Conservation (phyloP, 2,329 filamentous ascomycete species). For the Pezicula rhizophila region DNA sequence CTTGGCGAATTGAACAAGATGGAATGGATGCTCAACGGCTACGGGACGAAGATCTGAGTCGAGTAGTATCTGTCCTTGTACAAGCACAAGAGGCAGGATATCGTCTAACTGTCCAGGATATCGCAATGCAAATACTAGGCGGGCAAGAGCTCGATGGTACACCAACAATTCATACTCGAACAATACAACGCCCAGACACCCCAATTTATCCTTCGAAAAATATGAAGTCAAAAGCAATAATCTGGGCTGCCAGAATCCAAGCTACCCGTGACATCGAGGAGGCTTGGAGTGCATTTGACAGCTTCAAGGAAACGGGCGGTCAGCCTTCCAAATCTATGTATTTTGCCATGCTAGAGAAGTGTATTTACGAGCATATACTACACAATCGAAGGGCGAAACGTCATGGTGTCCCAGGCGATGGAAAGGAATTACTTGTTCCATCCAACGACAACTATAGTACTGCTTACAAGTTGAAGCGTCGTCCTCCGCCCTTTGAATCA, state of each 20-base stretch:
- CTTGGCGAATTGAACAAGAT: conserved; percentile 50
- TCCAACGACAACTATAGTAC: conserved; percentile 53
- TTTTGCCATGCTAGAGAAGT: conserved; percentile 54
- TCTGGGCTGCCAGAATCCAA: conserved; percentile 51
- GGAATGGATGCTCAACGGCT: conserved; percentile 51
- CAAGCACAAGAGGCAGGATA: conserved; percentile 54
- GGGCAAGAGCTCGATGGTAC: conserved; percentile 43
- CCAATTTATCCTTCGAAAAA: not conserved
- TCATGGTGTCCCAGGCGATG: conserved; percentile 51
- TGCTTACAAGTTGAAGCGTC: conserved; percentile 57
- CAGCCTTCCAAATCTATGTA: conserved; percentile 42
- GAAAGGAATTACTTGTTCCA: conserved; percentile 46
- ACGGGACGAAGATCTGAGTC: conserved; percentile 46
- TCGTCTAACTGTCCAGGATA: conserved; percentile 37
- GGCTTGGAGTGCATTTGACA: conserved; percentile 44
- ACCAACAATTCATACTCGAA: conserved; percentile 51
- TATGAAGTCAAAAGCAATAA: not conserved
- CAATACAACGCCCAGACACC: conserved; percentile 19
- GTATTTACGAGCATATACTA: conserved; percentile 33
- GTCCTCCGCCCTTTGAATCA: conserved; percentile 51
- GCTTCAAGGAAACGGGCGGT: conserved; percentile 29
- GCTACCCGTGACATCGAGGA: conserved; percentile 56
- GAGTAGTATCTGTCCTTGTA: conserved; percentile 45
- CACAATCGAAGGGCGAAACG: conserved; percentile 11
- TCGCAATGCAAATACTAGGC: conserved; percentile 44